Percentiles rank a stretch among this genome's conserved stretches.
These are phyloP conservation scores for Termitomyces sp. DNA, from an alignment of 768 basidiomycete species.

Conservation along the genomic window DNA sequence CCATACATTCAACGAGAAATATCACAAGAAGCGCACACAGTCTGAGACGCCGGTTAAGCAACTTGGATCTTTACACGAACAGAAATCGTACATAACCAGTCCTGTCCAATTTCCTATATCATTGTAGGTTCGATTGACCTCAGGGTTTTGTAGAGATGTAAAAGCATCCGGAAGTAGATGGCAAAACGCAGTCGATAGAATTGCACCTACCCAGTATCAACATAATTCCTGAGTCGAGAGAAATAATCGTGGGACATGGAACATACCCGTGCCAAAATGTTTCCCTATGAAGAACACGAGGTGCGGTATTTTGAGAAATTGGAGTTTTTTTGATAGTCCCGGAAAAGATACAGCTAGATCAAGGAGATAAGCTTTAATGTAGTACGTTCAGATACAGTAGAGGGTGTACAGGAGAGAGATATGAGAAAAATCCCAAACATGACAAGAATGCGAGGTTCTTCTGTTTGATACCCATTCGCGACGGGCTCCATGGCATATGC, in stretches of 20 bases:
- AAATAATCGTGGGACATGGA: not conserved
- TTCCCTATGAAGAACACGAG: conserved; percentile 80
- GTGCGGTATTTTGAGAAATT: conserved; percentile 54
- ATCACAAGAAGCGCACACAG: conserved; percentile 61
- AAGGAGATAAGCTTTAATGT: not conserved
- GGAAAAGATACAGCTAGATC: conserved; percentile 67
- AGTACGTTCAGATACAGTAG: not conserved
- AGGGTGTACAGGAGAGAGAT: conserved; percentile 54
- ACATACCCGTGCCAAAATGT: conserved; percentile 72
- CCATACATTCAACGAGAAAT: conserved; percentile 77
- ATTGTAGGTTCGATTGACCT: conserved; percentile 40
- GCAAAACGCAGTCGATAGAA: conserved; percentile 77
- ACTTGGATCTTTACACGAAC: not conserved
- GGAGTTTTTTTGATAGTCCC: conserved; percentile 47
- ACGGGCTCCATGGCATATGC: not conserved
- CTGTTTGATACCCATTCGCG: not conserved
- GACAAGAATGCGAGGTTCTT: conserved; percentile 20
- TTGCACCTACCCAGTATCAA: conserved; percentile 49
- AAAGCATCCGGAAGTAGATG: conserved; percentile 79
- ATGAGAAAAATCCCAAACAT: conserved; percentile 51
- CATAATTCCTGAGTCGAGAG: not conserved
- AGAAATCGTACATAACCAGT: conserved; percentile 59
- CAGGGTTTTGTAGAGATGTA: conserved; percentile 42
- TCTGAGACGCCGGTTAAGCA: conserved; percentile 25
- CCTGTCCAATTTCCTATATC: conserved; percentile 56